Conservation (phyloP, 2,329 filamentous ascomycete genomes). For the Trichoderma hamatum region DNA sequence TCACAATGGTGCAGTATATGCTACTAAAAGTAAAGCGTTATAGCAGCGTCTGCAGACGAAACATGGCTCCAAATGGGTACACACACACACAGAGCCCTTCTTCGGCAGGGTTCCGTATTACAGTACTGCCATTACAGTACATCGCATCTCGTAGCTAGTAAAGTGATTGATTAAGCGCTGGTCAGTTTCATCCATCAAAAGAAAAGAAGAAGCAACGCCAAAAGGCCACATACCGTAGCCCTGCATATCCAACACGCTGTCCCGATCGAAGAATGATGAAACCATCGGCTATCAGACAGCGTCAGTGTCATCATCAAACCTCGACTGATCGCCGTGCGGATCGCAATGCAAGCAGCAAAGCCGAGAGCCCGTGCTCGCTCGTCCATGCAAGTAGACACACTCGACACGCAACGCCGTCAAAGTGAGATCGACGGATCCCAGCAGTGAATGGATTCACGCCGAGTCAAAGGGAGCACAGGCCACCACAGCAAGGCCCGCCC, state of each 20-base stretch:
- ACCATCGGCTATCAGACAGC: conserved; percentile 21
- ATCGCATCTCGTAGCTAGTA: not conserved
- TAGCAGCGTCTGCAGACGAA: not conserved
- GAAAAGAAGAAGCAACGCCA: not conserved
- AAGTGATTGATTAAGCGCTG: not conserved
- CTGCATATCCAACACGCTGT: conserved; percentile 1
- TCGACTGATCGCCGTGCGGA: conserved; percentile 23
- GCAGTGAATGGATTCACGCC: conserved; percentile 24
- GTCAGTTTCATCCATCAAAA: conserved; percentile 12
- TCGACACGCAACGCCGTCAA: not conserved
- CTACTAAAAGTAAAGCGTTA: not conserved
- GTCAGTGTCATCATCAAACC: conserved; percentile 3
- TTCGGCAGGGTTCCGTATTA: not conserved
- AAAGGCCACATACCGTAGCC: conserved; percentile 2
- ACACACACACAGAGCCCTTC: not conserved
- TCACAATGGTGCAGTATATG: too few relatives aligned
- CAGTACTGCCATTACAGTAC: not conserved
- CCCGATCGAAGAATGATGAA: conserved; percentile 17
- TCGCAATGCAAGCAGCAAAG: conserved; percentile 23
- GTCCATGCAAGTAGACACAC: conserved; percentile 26
- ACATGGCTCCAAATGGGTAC: not conserved
- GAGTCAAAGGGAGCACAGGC: conserved; percentile 16
- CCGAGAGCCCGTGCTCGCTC: conserved; percentile 24
- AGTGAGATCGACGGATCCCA: conserved; percentile 23
- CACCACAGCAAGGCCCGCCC: conserved; percentile 2